These are phyloP conservation scores for Poronia punctata DNA, from an alignment of 495 filamentous ascomycete genomes.

Conservation along the genomic window DNA sequence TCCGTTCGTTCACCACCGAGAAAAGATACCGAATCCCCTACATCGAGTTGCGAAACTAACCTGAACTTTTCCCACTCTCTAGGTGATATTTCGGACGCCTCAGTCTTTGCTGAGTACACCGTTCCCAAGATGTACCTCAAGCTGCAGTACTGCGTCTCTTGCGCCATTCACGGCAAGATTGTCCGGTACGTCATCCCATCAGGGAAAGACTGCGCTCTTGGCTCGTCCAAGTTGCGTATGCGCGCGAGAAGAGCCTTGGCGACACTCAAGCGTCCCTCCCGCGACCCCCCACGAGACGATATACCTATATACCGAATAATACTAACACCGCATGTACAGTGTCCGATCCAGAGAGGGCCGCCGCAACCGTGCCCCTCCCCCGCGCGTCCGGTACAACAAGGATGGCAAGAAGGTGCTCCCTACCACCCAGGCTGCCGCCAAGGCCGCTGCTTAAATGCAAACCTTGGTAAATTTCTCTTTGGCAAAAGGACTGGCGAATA, in stretches of 20 bases:
- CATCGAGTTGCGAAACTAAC: conserved; percentile 1
- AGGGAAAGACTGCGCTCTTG: conserved; percentile 26
- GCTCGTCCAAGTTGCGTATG: conserved; percentile 29
- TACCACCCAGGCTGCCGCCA: conserved; percentile 53
- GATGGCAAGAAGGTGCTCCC: conserved; percentile 99
- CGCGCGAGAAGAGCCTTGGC: conserved; percentile 55
- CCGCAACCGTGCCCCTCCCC: conserved; percentile 97
- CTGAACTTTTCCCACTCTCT: conserved; percentile 7
- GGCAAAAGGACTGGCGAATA: conserved; percentile 18
- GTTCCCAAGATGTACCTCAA: conserved; percentile 99
- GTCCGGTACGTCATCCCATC: conserved; percentile 75
- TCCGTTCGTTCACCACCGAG: conserved; percentile 68
- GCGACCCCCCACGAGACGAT: conserved; percentile 6
- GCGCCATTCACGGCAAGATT: conserved; percentile 99
- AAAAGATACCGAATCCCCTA: conserved; percentile 6
- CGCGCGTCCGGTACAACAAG: conserved; percentile 98
- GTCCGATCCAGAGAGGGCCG: conserved; percentile 95
- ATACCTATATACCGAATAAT: conserved; percentile 2
- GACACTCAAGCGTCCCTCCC: conserved; percentile 36
- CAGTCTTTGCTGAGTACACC: conserved; percentile 97
- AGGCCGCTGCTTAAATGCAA: conserved; percentile 28
- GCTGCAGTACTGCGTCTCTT: conserved; percentile 99
- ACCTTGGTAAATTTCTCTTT: conserved; percentile 16
- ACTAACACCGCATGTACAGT: conserved; percentile 51
- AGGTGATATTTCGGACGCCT: conserved; percentile 99